Evolutionary conservation across 495 filamentous ascomycete genomes (phyloP), one percentile per base, ranked within the genome.

Genomic region (Aeminium ludgeri): DNA sequence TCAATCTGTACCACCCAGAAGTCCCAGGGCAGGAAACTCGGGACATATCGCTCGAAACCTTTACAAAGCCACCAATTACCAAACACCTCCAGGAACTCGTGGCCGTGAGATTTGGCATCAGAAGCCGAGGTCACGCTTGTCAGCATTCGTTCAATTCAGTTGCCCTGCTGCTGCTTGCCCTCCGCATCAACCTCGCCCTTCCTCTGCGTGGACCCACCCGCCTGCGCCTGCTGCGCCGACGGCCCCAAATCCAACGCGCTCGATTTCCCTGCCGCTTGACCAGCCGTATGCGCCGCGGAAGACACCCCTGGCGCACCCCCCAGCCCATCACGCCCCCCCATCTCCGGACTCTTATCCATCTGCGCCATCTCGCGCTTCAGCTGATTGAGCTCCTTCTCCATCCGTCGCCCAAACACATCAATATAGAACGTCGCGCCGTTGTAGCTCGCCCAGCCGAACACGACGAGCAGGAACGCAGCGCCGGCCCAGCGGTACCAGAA

Each of bases 391-490:
- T 97, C 91, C 56, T 86, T 91, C 65, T 96, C 82, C 66, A 96
- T 96, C 4, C 86, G 74, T 55, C 80, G 94, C 41, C 89, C 89
- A 49, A 94, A 97, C 11, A 94, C 78, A 49, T 97, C 89, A 56
- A 96, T 94, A 58, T 97, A 97, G 57, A 80, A 97, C 11, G 86
- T 93, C 18, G 86, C 82, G 20, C 89, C 89, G 49, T 97, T 97
- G 59, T 93, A 84, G 36, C 94, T 73, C 51, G 79, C 86, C 86
- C 87, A 92, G 25, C 72, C 60, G 52, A 95, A 96, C 15, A 97
- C 72, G 7, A 69, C 64, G 4, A 76, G 59, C 40, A 97, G 65
- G 63, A 93, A 95, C 0, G 56, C 43, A 1, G 76, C 78, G 32
- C 81, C 87, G 1, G 78, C 72, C 72, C 77, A 86, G 15, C 78